These are phyloP conservation scores for Alternaria burnsii DNA, from an alignment of 2,329 filamentous ascomycete species.

Conservation along the genomic window DNA sequence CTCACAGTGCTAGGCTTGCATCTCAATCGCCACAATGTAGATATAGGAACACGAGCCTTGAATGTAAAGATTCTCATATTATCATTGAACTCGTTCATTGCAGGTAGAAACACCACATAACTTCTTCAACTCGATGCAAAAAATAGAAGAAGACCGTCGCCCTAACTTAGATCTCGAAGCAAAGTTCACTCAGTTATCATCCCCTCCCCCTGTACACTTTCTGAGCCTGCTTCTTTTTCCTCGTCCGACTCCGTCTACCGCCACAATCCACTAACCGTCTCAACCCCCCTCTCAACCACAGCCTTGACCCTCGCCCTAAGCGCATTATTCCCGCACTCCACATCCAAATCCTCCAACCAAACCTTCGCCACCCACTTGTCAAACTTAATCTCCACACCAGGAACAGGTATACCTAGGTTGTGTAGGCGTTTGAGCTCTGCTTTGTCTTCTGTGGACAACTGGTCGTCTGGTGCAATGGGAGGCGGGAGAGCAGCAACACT, in stretches of 20 bases:
- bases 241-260: not conserved
- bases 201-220: not conserved
- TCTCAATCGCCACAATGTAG: not conserved
- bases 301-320: constrained; percentile 85
- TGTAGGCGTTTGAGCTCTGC: constrained; percentile 80
- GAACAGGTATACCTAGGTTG: constrained; percentile 86
- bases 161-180: not conserved
- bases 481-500: constrained; percentile 14
- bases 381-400: constrained; percentile 84
- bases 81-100: not conserved
- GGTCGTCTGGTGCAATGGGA: constrained; percentile 4
- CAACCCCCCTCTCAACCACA: constrained; percentile 88
- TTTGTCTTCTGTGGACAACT: constrained; percentile 33
- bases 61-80: not conserved
- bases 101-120: not conserved
- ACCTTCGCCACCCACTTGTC: constrained; percentile 88
- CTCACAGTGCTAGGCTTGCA: not conserved
- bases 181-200: not conserved
- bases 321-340: constrained; percentile 82
- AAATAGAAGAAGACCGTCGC: not conserved
- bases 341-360: constrained; percentile 90
- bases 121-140: not conserved
- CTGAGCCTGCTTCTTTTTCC: not conserved
- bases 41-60: not conserved
- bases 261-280: constrained; percentile 69